These are phyloP conservation scores for Haplosporangium sp. DNA, from an alignment of 371 early-diverging fungal species.

Conservation along the genomic window DNA sequence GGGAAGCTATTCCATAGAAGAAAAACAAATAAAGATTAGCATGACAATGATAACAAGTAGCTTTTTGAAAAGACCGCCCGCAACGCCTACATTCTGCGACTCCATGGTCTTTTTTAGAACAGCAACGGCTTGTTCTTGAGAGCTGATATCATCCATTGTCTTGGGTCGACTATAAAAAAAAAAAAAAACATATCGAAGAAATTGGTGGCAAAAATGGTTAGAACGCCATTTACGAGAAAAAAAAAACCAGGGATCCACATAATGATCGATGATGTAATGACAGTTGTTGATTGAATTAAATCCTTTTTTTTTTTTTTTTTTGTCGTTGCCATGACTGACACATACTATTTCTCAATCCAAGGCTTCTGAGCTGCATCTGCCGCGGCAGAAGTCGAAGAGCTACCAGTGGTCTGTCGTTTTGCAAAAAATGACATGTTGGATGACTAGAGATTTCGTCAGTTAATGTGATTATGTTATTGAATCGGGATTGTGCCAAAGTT, in stretches of 20 bases:
- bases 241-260: neutral
- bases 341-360: conserved; percentile 88
- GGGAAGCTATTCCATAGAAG: conserved; percentile 77
- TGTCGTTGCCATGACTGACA: neutral
- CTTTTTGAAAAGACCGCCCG: no score
- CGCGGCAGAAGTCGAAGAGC: conserved; percentile 21
- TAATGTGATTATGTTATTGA: neutral
- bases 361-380: conserved; percentile 62
- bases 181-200: conserved; percentile 18
- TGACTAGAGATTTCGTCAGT: neutral
- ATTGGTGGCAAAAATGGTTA: conserved; percentile 32
- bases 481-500: neutral
- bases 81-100: conserved; percentile 77
- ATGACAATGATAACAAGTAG: neutral
- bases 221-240: neutral
- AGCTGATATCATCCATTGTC: conserved; percentile 84
- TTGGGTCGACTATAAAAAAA: conserved; percentile 96
- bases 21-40: neutral
- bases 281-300: neutral
- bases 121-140: conserved; percentile 91
- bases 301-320: neutral
- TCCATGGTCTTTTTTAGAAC: conserved; percentile 88
- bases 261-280: neutral
- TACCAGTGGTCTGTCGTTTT: conserved; percentile 27
- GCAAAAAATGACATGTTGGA: conserved; percentile 45